Base-by-base conservation (phyloP, 1,284 basidiomycete species). In the Microbotryum scabiosae region DNA sequence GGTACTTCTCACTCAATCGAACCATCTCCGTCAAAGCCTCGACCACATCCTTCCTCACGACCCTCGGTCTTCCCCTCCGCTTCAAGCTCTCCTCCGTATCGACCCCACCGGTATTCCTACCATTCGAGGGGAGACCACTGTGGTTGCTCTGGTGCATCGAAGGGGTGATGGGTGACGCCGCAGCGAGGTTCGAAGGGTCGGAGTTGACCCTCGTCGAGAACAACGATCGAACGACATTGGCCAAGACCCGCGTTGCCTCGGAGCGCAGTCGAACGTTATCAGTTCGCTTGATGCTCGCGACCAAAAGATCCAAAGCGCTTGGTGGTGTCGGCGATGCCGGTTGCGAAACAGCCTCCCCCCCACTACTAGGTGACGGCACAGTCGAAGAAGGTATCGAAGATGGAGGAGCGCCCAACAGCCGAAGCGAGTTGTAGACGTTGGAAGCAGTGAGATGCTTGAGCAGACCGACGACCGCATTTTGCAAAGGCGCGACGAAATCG, bases 181-280 rank as follows among this genome's bases (percentile, higher is more conserved):
- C 49, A 16, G 28, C 49, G 47, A 43, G 36, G 14, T 51, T 45
- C 51, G 56, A 16, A 41, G 36, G 36, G 55, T 55, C n/a, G 54
- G 58, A 36, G 30, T 54, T 28, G 59, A 49, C 32, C 82, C 80
- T 47, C 25, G 54, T 82, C 84, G 86, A 54, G 87, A 75, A 56
- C 84, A 82, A 75, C 84, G 70, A 57, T 83, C 72, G 71, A 70
- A 92, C 80, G 32, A 85, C 81, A 73, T 92, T 91, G 66, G 90
- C 88, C 56, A 96, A 78, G 1, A 94, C 83, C 14, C 93, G 84
- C 16, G 90, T 88, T 25, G 86, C 87, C 77, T 97, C 94, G 72
- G 88, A 89, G 75, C 86, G 87, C 41, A 94, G 79, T 0, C 89
- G 82, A 6, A 88, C 78, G 32, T 87, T 86, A 70, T 94, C 87